These are phyloP conservation scores for Macadamia integrifolia DNA, from an alignment of 164 flowering plant species.

Conservation along the genomic window DNA sequence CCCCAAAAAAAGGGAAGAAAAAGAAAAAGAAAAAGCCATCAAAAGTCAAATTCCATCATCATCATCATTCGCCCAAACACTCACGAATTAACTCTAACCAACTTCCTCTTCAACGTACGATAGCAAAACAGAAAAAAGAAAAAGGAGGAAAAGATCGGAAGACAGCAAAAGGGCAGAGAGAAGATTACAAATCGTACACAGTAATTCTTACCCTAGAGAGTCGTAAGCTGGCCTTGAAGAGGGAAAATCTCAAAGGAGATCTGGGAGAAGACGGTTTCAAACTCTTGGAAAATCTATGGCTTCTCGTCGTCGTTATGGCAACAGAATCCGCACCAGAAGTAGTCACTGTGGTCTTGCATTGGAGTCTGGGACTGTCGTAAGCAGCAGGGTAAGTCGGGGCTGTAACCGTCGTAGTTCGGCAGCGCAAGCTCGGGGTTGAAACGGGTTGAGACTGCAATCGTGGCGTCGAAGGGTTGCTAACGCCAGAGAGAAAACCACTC, in stretches of 20 bases:
- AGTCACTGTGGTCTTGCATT: conserved; percentile 43
- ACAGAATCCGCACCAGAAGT: conserved; percentile 13
- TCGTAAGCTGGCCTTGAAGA: conserved; percentile 68
- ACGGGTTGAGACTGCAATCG: conserved; percentile 33
- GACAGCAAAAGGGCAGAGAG: background rate
- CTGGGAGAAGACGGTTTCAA: conserved; percentile 68
- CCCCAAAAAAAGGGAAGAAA: background rate
- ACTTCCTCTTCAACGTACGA: conserved; percentile 9
- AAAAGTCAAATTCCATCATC: conserved; percentile 6
- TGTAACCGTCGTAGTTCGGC: conserved; percentile 20
- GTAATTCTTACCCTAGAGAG: conserved; percentile 48
- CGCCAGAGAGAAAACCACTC: conserved; percentile 42
- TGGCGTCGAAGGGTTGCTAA: conserved; percentile 67
- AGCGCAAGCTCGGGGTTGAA: conserved; percentile 25
- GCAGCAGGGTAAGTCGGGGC: conserved; percentile 11
- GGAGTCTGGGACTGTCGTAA: conserved; percentile 44
- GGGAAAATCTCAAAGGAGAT: conserved; percentile 68
- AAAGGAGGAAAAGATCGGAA: background rate
- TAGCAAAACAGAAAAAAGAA: background rate
- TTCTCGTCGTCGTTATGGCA: conserved; percentile 26
- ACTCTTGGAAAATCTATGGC: conserved; percentile 22
- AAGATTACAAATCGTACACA: background rate
- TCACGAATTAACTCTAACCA: conserved; percentile 8
- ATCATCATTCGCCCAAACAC: conserved; percentile 4
- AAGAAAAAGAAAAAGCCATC: background rate